Base-by-base conservation (phyloP, 2,329 filamentous ascomycete species). In the Zasmidium angulare region DNA sequence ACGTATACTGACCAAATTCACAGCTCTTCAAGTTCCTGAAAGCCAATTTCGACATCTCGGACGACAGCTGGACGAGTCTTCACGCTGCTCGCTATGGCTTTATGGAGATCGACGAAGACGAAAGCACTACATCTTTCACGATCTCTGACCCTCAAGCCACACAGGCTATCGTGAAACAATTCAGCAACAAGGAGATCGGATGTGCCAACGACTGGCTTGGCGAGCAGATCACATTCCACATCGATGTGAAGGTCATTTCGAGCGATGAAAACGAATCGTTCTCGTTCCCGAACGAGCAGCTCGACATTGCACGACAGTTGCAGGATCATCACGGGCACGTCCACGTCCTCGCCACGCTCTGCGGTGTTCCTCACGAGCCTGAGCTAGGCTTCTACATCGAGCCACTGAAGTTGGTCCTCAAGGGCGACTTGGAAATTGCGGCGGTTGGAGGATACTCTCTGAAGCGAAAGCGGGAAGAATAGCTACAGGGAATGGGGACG, bases 171-270 rank as follows among this genome's bases (percentile, higher is more conserved):
- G 40, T 22, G 19, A 10, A 51, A 19, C 53, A 50, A 12, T 24
- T 63, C 17, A 58, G 58, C 4, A 46, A 55, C 9, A 10, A 29
- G 1, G 56, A 56, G 11, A 46, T 48, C 31, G 12, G 36, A 1
- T 46, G 48, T 19, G 40, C 55, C 22, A 21, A 48, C 23, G 29
- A 47, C 11, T 63, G 55, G 50, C 23, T 46, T 14, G 50, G 36
- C 20, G 46, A 58, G 21, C 43, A 53, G 11, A 50, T 66, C 56
- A 64, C 59, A 1, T 66, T 62, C 51, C 56, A 52, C 29, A 51
- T 64, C 19, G 64, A 66, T 29, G 56, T 62, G 43, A 62, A 66
- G 40, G 20, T 62, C n/a, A 63, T 60, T 11, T 55, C 48, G 4
- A 59, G 56, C 4, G 20, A 36, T 9, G 36, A 10, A 2, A 26